Evolutionary conservation across 164 flowering plant genomes (phyloP).

Genomic region (Euptelea pleiosperma): DNA sequence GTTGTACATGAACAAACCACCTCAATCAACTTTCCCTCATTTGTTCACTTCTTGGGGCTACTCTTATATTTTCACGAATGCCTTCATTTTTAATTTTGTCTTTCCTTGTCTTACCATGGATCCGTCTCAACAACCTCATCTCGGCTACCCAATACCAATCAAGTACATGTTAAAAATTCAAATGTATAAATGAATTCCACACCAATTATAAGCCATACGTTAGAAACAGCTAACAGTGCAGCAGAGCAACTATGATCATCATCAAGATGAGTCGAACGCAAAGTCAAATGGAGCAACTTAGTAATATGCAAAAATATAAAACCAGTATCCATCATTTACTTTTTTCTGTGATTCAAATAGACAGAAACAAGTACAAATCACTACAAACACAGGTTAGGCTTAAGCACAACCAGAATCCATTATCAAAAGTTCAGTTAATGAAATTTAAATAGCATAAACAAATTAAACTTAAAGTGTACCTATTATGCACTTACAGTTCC

Average conservation of each 20-base stretch:
- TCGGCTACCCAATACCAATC: no score
- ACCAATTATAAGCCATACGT: background rate
- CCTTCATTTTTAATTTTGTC: no score
- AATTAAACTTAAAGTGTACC: background rate
- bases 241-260: background rate
- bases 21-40: no score
- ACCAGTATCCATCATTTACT: background rate
- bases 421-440: background rate
- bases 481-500: constrained; percentile 78
- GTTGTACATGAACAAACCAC: no score
- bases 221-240: background rate
- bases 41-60: no score
- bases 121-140: no score
- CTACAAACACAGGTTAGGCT: background rate
- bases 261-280: background rate
- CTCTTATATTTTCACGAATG: no score
- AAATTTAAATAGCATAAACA: background rate
- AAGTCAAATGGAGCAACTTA: background rate
- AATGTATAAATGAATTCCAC: no score
- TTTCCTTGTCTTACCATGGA: no score
- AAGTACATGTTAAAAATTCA: no score
- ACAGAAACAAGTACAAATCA: background rate
- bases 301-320: background rate
- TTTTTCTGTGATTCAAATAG: background rate
- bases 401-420: background rate